These are phyloP conservation scores for Nectriaceae sp. DNA, from an alignment of 2,329 filamentous ascomycete species.

Conservation along the genomic window DNA sequence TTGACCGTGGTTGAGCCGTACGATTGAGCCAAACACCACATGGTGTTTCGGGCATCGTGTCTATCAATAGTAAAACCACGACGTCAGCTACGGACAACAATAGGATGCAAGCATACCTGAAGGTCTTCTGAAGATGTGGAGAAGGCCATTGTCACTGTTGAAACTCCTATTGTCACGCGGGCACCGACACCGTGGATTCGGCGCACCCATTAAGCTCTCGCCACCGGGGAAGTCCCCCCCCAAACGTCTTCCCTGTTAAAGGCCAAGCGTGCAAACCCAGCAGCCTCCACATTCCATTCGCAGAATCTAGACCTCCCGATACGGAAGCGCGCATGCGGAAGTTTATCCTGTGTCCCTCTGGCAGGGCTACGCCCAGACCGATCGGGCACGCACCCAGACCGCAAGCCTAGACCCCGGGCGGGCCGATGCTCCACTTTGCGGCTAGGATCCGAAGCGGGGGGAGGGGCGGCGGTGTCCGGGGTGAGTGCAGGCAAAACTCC, in stretches of 20 bases:
- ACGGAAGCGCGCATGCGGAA: constrained; percentile 1
- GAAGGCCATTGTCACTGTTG: neutral
- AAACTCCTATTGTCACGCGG: neutral
- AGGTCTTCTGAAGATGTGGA: neutral
- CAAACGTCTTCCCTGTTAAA: constrained; percentile 1
- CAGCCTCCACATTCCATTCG: constrained; percentile 5
- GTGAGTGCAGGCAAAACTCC: neutral
- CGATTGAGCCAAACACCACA: neutral
- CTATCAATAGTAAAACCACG: too few relatives aligned
- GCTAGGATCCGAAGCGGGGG: neutral
- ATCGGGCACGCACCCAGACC: neutral
- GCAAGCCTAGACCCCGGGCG: neutral
- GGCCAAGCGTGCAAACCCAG: constrained; percentile 4
- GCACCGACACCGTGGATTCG: neutral
- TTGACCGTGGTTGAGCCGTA: too few relatives aligned
- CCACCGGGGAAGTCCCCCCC: neutral
- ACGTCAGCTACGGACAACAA: neutral
- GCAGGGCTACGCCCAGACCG: neutral
- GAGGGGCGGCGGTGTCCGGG: neutral
- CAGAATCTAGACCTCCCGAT: constrained; percentile 7
- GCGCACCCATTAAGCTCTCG: neutral
- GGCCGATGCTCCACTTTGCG: neutral
- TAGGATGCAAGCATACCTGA: neutral
- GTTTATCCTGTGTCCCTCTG: neutral
- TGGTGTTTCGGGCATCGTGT: neutral